A percentile compares a stretch with the other conserved stretches of the same genome.
phyloP scores from a whole-genome alignment of 352 stramenopile species.

The Elongisporangium senticosum region DNA sequence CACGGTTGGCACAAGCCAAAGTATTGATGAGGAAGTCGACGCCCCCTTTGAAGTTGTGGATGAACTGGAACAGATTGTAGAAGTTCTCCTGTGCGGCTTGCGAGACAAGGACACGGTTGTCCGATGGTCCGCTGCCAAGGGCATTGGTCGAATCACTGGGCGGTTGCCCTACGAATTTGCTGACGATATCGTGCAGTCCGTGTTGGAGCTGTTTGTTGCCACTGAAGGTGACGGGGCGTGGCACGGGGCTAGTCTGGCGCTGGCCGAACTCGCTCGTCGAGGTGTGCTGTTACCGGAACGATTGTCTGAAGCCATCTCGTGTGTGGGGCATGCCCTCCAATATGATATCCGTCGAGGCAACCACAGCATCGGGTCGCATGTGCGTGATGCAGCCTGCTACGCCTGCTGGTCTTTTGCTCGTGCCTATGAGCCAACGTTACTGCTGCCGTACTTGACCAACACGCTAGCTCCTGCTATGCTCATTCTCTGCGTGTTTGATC shows the following conservation, averaged over 20 bases:
- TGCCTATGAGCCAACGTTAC: conserved; percentile 89
- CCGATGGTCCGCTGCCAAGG: conserved; percentile 99
- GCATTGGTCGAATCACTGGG: conserved; percentile 94
- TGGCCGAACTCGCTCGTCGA: conserved; percentile 93
- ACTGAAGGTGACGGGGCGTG: conserved; percentile 92
- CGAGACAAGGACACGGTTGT: conserved; percentile 96
- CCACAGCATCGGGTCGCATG: conserved; percentile 94
- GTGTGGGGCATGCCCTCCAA: conserved; percentile 86
- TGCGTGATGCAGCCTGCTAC: conserved; percentile 98
- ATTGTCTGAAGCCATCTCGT: conserved; percentile 89
- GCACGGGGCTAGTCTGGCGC: conserved; percentile 96
- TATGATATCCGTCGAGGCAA: conserved; percentile 95
- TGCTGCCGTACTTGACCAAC: conserved; percentile 86
- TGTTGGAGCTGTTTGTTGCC: conserved; percentile 93
- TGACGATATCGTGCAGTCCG: conserved; percentile 95
- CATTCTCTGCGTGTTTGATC: conserved; percentile 95
- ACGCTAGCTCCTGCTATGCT: conserved; percentile 90
- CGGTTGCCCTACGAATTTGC: conserved; percentile 92
- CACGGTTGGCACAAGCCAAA: conserved; percentile 2
- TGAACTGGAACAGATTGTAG: conserved; percentile 96
- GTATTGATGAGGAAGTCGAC: conserved; percentile 29
- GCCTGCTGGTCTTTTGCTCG: conserved; percentile 97
- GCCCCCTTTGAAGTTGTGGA: conserved; percentile 85
- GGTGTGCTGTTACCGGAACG: conserved; percentile 93
- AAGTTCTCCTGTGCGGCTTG: conserved; percentile 83